phyloP scores from a whole-genome alignment of 768 basidiomycete species.

The Auricularia auricula-judae region DNA sequence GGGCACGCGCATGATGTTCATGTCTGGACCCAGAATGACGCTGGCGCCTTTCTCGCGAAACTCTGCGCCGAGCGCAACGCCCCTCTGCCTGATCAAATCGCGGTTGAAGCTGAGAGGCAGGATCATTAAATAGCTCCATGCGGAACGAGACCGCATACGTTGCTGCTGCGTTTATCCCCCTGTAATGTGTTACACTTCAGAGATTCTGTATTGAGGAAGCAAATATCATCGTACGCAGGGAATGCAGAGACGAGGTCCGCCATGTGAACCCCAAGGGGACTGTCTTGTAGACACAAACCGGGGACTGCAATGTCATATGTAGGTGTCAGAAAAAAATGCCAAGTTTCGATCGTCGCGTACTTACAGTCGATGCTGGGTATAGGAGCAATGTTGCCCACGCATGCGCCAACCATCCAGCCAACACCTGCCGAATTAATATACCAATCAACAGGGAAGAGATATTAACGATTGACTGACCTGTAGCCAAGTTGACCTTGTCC shows the following conservation, averaged over 20 bases:
- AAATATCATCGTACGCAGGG: slow-evolving; percentile 28
- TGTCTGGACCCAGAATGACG: slow-evolving; percentile 40
- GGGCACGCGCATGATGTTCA: slow-evolving; percentile 36
- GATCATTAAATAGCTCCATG: too few species aligned
- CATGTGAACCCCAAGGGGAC: slow-evolving; percentile 38
- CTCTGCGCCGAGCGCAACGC: slow-evolving; percentile 46
- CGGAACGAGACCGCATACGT: slow-evolving; percentile 14
- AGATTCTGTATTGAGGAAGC: not conserved
- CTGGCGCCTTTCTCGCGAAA: slow-evolving; percentile 47
- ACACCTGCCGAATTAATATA: not conserved
- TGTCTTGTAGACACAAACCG: slow-evolving; percentile 41
- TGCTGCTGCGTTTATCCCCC: slow-evolving; percentile 40
- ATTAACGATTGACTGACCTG: slow-evolving; percentile 16
- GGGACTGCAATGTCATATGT: slow-evolving; percentile 17
- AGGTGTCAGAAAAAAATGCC: too few species aligned
- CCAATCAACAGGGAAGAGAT: not conserved
- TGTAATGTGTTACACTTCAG: slow-evolving; percentile 8
- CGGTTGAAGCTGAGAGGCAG: slow-evolving; percentile 28
- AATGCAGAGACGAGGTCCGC: slow-evolving; percentile 39
- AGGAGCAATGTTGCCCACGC: slow-evolving; percentile 40
- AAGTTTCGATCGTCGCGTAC: not conserved
- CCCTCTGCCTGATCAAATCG: slow-evolving; percentile 44
- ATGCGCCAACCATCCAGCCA: slow-evolving; percentile 17
- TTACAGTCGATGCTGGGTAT: slow-evolving; percentile 28
- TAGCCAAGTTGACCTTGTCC: slow-evolving; percentile 48